Conservation (phyloP, 1,284 basidiomycete species). For the Schizophyllum commune region DNA sequence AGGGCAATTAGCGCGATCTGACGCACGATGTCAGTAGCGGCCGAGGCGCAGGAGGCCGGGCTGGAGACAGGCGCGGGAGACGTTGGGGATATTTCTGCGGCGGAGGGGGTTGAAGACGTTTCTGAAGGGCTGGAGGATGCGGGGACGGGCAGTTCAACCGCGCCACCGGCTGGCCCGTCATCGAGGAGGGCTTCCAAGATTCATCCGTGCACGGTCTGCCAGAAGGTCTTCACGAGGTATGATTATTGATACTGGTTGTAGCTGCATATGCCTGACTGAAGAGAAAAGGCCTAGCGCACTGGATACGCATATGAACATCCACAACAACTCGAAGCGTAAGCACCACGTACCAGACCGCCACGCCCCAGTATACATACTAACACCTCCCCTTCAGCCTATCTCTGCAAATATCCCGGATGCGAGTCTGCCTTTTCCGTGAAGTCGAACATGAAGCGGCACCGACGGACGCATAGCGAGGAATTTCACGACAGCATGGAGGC, state of each 20-base stretch:
- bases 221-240: not conserved
- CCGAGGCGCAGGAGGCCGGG: not conserved
- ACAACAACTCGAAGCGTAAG: conserved; percentile 60
- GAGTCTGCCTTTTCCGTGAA: conserved; percentile 52
- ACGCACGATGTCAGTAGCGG: not conserved
- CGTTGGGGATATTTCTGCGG: too few relatives aligned
- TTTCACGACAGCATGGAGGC: not conserved
- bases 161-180: too few relatives aligned
- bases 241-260: not conserved
- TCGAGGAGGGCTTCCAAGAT: not conserved
- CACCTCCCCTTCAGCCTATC: not conserved
- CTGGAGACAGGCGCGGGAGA: too few relatives aligned
- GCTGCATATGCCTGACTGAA: not conserved
- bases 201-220: not conserved
- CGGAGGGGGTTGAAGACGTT: too few relatives aligned
- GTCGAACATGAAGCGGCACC: conserved; percentile 58
- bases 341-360: conserved; percentile 3
- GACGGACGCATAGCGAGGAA: conserved; percentile 39
- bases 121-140: too few relatives aligned
- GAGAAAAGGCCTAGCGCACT: conserved; percentile 46
- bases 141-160: not conserved
- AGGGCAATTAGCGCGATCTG: not conserved
- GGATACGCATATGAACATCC: conserved; percentile 65
- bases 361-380: not conserved
- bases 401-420: conserved; percentile 46